A percentile compares a stretch with the other conserved stretches of the same genome.
These are phyloP conservation scores for Hirschioporus abietinus DNA, from an alignment of 768 basidiomycete genomes.

Conservation along the genomic window DNA sequence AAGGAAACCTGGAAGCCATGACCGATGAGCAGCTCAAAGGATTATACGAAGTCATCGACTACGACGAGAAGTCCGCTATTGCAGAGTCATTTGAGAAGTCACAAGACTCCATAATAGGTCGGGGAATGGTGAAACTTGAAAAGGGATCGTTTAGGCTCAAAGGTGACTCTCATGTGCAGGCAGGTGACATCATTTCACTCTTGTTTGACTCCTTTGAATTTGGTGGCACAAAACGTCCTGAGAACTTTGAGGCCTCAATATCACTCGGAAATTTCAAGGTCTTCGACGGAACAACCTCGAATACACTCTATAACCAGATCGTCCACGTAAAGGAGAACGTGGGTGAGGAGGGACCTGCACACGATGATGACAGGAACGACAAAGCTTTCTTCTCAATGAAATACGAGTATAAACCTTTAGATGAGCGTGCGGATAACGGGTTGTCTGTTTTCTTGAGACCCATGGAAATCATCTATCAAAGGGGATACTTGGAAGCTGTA, in stretches of 20 bases:
- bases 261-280: constrained; percentile 84
- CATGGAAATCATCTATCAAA: constrained; percentile 96
- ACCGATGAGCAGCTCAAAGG: constrained; percentile 88
- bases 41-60: constrained; percentile 86
- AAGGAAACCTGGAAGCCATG: constrained; percentile 61
- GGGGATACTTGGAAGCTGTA: constrained; percentile 88
- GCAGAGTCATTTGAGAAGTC: constrained; percentile 65
- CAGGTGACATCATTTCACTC: constrained; percentile 74
- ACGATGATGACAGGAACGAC: constrained; percentile 14
- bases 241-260: constrained; percentile 80
- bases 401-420: constrained; percentile 88
- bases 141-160: constrained; percentile 85
- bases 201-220: constrained; percentile 87
- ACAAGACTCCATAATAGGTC: constrained; percentile 73
- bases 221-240: constrained; percentile 75
- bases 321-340: constrained; percentile 67
- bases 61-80: constrained; percentile 80
- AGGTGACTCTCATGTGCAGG: constrained; percentile 58
- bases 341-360: background rate
- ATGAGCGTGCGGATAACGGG: constrained; percentile 86
- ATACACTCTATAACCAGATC: constrained; percentile 83
- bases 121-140: constrained; percentile 71
- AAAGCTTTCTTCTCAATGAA: constrained; percentile 85
- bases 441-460: constrained; percentile 87
- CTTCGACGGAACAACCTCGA: constrained; percentile 82